phyloP scores from a whole-genome alignment of 1,284 basidiomycete species.

The Leccinum glutinopallens region DNA sequence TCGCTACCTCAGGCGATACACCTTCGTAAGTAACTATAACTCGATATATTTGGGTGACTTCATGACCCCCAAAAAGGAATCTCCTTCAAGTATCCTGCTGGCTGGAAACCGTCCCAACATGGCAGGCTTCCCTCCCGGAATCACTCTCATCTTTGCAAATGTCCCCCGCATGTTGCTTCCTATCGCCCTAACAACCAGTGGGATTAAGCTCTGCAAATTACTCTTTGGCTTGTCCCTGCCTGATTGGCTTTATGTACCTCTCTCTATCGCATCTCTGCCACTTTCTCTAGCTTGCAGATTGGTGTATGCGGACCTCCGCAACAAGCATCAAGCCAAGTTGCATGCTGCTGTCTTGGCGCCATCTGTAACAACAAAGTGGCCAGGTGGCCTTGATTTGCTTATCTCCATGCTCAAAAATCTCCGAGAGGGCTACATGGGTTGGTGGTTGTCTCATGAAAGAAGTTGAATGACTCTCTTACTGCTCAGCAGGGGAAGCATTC shows the following conservation, averaged over 20 bases:
- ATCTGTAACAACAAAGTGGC: constrained; percentile 33
- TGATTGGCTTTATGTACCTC: constrained; percentile 21
- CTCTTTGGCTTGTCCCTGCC: constrained; percentile 13
- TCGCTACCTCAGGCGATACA: background rate
- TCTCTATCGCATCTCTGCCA: constrained; percentile 32
- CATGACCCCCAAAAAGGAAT: background rate
- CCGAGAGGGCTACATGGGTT: constrained; percentile 39
- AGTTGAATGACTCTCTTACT: constrained; percentile 3
- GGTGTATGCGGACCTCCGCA: constrained; percentile 24
- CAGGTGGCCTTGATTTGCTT: constrained; percentile 38
- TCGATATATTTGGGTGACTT: background rate
- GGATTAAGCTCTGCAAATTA: background rate
- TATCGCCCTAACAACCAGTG: background rate
- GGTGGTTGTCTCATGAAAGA: constrained; percentile 8
- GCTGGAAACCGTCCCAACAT: background rate
- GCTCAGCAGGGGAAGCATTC: constrained; percentile 32
- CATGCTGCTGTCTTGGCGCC: constrained; percentile 38
- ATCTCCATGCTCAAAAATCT: constrained; percentile 26
- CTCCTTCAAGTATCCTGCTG: background rate
- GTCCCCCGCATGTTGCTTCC: background rate
- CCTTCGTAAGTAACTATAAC: background rate
- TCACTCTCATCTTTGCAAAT: background rate
- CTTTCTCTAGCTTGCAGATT: constrained; percentile 25
- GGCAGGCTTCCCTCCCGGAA: background rate
- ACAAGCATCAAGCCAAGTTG: constrained; percentile 32